These are phyloP conservation scores for Rhinocladiella similis DNA, from an alignment of 2,329 filamentous ascomycete genomes.

Conservation along the genomic window DNA sequence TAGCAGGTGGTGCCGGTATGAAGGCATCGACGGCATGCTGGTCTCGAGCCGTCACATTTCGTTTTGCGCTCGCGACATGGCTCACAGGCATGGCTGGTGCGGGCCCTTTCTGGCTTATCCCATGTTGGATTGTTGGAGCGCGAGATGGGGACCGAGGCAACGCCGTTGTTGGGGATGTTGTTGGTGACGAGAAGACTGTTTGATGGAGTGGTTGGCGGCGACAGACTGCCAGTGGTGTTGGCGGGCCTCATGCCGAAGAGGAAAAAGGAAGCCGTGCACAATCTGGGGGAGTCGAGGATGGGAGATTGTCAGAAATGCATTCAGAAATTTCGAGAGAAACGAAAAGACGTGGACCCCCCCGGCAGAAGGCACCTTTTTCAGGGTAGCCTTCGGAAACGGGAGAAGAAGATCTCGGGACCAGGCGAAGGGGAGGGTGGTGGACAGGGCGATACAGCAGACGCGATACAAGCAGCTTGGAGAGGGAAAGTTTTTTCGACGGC, in stretches of 20 bases:
- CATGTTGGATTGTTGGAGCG: slow-evolving; percentile 17
- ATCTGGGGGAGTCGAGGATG: neutral
- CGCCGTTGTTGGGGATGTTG: neutral
- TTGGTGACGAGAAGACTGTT: neutral
- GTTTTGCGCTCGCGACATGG: slow-evolving; percentile 31
- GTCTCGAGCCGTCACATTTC: slow-evolving; percentile 30
- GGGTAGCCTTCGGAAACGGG: neutral
- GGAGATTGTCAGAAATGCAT: neutral
- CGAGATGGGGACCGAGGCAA: slow-evolving; percentile 15
- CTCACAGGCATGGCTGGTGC: slow-evolving; percentile 31
- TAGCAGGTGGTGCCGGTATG: slow-evolving; percentile 29
- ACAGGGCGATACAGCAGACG: neutral
- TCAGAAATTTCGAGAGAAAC: neutral
- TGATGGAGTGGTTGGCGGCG: neutral
- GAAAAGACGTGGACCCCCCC: neutral
- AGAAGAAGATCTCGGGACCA: neutral
- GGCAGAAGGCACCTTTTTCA: too few relatives aligned
- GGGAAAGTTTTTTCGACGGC: slow-evolving; percentile 1
- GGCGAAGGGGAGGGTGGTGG: neutral
- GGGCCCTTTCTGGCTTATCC: slow-evolving; percentile 29
- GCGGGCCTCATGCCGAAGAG: neutral
- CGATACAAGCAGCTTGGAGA: neutral
- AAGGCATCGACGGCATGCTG: slow-evolving; percentile 28
- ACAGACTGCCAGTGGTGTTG: neutral
- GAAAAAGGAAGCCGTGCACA: too few relatives aligned